A percentile compares a stretch with the other conserved stretches of the same genome.
phyloP scores from a whole-genome alignment of 768 basidiomycete species.

The Butyriboletus loyo region DNA sequence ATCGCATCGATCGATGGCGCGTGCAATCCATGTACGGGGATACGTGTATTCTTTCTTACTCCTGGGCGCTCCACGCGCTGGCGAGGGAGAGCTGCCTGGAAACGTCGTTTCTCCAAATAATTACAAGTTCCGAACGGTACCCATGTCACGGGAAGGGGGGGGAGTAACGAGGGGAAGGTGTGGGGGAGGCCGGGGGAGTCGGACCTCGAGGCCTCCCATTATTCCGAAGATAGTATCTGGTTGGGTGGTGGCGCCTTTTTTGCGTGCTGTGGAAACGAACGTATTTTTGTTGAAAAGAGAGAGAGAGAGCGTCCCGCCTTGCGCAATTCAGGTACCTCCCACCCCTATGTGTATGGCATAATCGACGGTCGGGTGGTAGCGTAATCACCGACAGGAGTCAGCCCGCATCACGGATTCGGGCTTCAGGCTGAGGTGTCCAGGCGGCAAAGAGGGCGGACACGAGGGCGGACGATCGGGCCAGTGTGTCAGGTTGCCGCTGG shows the following conservation, averaged over 20 bases:
- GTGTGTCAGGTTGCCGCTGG: not conserved
- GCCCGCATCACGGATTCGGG: not conserved
- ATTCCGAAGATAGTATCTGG: not conserved
- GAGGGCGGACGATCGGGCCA: not conserved
- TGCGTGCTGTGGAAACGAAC: constrained; percentile 6
- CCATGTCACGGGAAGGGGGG: constrained; percentile 6
- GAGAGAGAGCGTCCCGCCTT: constrained; percentile 1
- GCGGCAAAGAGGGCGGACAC: not conserved
- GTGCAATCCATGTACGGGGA: constrained; percentile 11
- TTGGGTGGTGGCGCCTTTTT: not conserved
- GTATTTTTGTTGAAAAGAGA: not conserved
- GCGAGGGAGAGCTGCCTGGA: not conserved
- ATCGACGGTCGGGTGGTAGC: constrained; percentile 13
- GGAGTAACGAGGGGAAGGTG: no score
- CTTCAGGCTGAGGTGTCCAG: not conserved
- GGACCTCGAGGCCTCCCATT: no score
- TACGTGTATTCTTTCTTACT: not conserved
- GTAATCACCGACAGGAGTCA: constrained; percentile 19
- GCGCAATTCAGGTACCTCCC: not conserved
- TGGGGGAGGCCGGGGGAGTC: not conserved
- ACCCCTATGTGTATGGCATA: no score
- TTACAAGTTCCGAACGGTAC: not conserved
- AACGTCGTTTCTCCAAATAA: not conserved
- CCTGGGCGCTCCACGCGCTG: not conserved
- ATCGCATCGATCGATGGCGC: constrained; percentile 20